Evolutionary conservation across 1,139 yeast species (phyloP), one percentile per base, ranked within the genome.

Genomic region (Pichia sp.): DNA sequence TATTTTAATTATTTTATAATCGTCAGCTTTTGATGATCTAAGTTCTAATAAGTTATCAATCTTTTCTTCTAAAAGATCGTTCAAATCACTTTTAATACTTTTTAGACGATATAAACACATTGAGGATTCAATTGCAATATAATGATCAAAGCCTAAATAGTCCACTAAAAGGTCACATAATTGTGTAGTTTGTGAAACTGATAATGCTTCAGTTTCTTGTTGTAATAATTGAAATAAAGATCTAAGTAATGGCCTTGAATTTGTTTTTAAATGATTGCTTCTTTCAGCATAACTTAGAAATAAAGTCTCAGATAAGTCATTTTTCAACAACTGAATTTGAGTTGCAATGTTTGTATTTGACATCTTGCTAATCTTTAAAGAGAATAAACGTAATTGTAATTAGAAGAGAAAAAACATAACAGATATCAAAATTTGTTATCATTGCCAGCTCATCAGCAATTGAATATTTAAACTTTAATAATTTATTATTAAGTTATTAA

Each of bases 21-120:
- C 41, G 2, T 55, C 54, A 4, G 28, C 6, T 31, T 47, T 41
- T 3, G 51, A 41, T 8, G 51, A 51, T 4, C 46, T 37, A 2
- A 47, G 33, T 7, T 44, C 41, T 8, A 54, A 35, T 16, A 48
- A 29, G 23, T 54, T 55, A 9, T 59, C 61, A 5, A 58, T 32
- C 10, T 48, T 37, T 12, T 54, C 45, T 6, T 26, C 40, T 9
- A 47, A 20, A 6, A 37, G 10, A 8, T 28, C 12, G 25, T 32
- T 33, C 9, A 45, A 23, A 35, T 35, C 30, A 4, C 7, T 11
- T 8, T 24, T 25, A 1, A 40, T 9, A n/a, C 24, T 24, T 29
- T 38, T 40, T 16, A 47, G 7, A 12, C 37, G 30, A 10, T 26
- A 47, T 8, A 47, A 31, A 22, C 39, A 26, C 44, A 45, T 40